Evolutionary conservation across 345 rosid species (phyloP).

Genomic region (Citrus australasica): DNA sequence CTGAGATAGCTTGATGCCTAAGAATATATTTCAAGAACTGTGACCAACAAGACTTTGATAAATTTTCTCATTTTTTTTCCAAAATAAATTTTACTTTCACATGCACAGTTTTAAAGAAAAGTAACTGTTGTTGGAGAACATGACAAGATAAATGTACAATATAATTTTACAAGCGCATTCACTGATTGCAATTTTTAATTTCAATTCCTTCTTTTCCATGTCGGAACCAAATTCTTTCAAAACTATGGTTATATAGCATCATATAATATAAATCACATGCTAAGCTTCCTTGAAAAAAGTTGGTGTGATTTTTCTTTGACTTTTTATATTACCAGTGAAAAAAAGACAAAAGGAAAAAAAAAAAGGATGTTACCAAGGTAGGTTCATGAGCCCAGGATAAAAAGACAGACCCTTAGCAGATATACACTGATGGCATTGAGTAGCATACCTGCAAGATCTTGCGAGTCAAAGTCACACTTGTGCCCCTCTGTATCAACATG

Average conservation of each 20-base stretch:
- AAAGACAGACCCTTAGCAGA: constrained; percentile 1
- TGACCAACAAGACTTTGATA: background rate
- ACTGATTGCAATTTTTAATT: background rate
- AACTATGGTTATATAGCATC: background rate
- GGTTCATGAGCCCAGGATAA: background rate
- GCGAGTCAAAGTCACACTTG: constrained; percentile 73
- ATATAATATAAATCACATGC: background rate
- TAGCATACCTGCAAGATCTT: constrained; percentile 85
- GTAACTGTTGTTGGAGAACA: background rate
- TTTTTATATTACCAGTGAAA: background rate
- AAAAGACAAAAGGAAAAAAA: too few relatives aligned
- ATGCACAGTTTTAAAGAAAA: background rate
- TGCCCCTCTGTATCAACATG: constrained; percentile 62
- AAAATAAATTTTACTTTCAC: background rate
- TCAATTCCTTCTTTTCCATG: background rate
- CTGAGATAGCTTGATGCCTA: background rate
- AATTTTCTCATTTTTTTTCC: background rate
- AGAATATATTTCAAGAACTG: background rate
- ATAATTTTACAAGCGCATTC: background rate
- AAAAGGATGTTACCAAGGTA: background rate
- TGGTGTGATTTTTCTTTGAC: background rate
- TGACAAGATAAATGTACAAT: background rate
- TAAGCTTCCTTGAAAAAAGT: background rate
- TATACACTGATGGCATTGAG: background rate
- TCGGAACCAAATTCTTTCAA: background rate